A percentile compares a stretch with the other conserved stretches of the same genome.
Conservation (phyloP, 768 basidiomycete species). For the Serendipita vermifera region DNA sequence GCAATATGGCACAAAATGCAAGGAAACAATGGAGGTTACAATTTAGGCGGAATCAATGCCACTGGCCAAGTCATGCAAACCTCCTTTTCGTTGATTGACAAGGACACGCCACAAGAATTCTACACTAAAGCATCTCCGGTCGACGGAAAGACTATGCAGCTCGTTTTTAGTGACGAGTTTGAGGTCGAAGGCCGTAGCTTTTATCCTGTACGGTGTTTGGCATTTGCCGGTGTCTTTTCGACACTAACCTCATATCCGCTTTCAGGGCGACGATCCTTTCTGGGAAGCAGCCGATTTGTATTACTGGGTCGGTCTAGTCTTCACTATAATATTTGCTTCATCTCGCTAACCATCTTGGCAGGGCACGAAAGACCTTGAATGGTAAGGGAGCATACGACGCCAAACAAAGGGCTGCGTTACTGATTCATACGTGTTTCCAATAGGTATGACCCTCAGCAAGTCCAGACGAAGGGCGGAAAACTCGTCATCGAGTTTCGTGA, state of each 20-base stretch:
- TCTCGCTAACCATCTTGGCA: not conserved
- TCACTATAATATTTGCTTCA: not conserved
- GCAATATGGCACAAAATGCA: not conserved
- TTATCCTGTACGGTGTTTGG: slow-evolving; percentile 33
- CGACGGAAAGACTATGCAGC: slow-evolving; percentile 65
- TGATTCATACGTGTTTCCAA: not conserved
- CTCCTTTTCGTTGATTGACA: slow-evolving; percentile 60
- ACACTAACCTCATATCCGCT: slow-evolving; percentile 27
- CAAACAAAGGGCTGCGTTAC: slow-evolving; percentile 41
- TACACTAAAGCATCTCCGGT: slow-evolving; percentile 43
- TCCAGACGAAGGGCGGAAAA: slow-evolving; percentile 65
- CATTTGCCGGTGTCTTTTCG: not conserved
- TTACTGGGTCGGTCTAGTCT: slow-evolving; percentile 33
- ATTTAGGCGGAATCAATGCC: slow-evolving; percentile 79
- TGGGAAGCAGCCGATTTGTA: slow-evolving; percentile 82
- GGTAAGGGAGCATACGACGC: slow-evolving; percentile 34
- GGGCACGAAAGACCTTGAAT: slow-evolving; percentile 15
- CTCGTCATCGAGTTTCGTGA: slow-evolving; percentile 72
- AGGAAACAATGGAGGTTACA: slow-evolving; percentile 40
- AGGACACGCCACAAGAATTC: slow-evolving; percentile 51
- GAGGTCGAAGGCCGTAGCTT: slow-evolving; percentile 58
- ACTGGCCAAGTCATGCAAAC: slow-evolving; percentile 75
- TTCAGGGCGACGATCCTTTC: slow-evolving; percentile 58
- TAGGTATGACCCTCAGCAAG: slow-evolving; percentile 28
- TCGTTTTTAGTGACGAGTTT: slow-evolving; percentile 87